Evolutionary conservation across 441 rosid genomes (phyloP), one percentile per base, ranked within the genome.

Genomic region (Populus hybrid): DNA sequence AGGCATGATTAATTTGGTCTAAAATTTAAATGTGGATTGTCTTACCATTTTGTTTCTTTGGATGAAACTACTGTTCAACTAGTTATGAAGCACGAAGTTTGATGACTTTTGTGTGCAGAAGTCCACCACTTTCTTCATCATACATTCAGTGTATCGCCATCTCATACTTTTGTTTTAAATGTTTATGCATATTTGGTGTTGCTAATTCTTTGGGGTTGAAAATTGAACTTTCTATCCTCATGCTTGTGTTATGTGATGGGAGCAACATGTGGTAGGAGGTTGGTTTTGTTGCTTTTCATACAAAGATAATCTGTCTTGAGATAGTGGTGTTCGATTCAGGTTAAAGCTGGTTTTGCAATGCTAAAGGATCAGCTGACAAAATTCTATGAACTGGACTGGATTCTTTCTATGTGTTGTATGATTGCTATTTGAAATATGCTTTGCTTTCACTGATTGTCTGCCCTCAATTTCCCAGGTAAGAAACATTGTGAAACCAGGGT

Each of bases 401-500:
- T 64, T 24, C 26, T 34, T 72, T 23, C 53, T 66, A 35, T 5
- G 8, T 76, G 38, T 26, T 7, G 6, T 2, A 6, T 59, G 35
- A 38, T 28, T 19, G 36, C 18, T 42, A 19, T 64, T 10, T n/a
- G 5, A 23, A 30, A 5, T 23, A 19, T 34, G 32, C 21, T 18
- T 16, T 28, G 46, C 50, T 11, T 40, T 38, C 68, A 30, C 40
- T 59, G 23, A 32, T 26, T 23, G 38, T 38, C 23, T 64, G 6
- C 11, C 18, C 18, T 16, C 28, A 7, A 69, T 70, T 70, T 40
- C 67, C 35, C 88, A 94, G 97, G 89, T 96, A 71, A 89, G 95
- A 75, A 87, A 88, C 70, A 90, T 95, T 16, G 98, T 95, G 84
- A 94, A 92, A 59, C 99, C 99, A 35, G 97, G 99, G n/a, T 96